Evolutionary conservation across 1,284 basidiomycete species (phyloP).

Genomic region (Ceratobasidium sp.): DNA sequence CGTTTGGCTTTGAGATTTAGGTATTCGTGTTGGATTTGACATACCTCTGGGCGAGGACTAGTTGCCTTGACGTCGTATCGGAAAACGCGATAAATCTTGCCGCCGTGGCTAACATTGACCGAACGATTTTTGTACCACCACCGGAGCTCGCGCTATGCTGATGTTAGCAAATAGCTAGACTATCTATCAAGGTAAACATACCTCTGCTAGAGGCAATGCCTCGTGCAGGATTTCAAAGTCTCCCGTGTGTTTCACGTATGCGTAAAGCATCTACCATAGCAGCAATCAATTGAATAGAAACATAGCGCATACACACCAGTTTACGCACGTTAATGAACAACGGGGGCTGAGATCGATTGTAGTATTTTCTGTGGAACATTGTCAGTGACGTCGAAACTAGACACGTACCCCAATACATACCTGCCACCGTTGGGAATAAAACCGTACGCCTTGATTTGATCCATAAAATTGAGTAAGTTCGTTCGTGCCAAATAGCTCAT

Average conservation of each 20-base stretch:
- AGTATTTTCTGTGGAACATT: conserved; percentile 65
- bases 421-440: conserved; percentile 95
- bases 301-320: neutral
- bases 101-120: conserved; percentile 52
- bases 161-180: neutral
- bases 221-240: conserved; percentile 73
- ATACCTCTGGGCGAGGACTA: conserved; percentile 87
- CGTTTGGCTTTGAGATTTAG: too few relatives aligned
- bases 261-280: conserved; percentile 75
- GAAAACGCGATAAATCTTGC: conserved; percentile 70
- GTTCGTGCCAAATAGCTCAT: conserved; percentile 79
- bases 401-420: conserved; percentile 14
- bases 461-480: conserved; percentile 92
- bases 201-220: conserved; percentile 74
- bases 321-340: conserved; percentile 78
- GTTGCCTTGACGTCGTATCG: conserved; percentile 82
- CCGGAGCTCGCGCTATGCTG: conserved; percentile 68
- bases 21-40: neutral
- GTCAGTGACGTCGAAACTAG: too few relatives aligned
- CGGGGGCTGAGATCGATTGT: conserved; percentile 92
- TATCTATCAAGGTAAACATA: neutral
- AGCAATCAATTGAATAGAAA: neutral
- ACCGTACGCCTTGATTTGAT: conserved; percentile 81
- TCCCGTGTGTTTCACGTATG: conserved; percentile 70
- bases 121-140: conserved; percentile 88